phyloP scores from a whole-genome alignment of 1,284 basidiomycete species.

The Schizophyllum commune region DNA sequence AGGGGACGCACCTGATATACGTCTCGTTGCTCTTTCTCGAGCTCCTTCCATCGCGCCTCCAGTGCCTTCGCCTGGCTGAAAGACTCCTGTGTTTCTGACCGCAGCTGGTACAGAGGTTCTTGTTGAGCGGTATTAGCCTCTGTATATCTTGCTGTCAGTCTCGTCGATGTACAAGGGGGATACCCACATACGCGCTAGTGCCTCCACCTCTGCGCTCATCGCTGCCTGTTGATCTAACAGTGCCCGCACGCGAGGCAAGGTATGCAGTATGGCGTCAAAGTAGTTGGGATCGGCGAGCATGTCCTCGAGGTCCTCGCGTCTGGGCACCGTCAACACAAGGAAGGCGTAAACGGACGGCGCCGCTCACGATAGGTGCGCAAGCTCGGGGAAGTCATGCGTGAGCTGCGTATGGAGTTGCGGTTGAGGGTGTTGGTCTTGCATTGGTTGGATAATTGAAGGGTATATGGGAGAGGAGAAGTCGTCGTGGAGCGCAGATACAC shows the following conservation, averaged over 20 bases:
- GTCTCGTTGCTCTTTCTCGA: slow-evolving; percentile 81
- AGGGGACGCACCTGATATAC: slow-evolving; percentile 67
- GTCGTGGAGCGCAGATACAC: too few relatives aligned
- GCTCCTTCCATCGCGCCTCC: slow-evolving; percentile 74
- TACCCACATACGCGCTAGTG: slow-evolving; percentile 65
- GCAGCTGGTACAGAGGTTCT: slow-evolving; percentile 62
- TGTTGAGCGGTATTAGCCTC: slow-evolving; percentile 72
- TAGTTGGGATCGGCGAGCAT: slow-evolving; percentile 73
- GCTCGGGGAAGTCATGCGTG: slow-evolving; percentile 61
- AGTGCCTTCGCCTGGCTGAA: slow-evolving; percentile 79
- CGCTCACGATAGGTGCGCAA: slow-evolving; percentile 59
- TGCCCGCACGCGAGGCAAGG: slow-evolving; percentile 63
- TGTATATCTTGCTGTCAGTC: slow-evolving; percentile 21
- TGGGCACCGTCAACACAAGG: slow-evolving; percentile 21
- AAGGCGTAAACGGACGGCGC: slow-evolving; percentile 4
- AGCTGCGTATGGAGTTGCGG: slow-evolving; percentile 31
- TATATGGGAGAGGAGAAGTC: not conserved
- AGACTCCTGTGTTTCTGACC: slow-evolving; percentile 74
- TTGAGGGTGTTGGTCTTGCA: not conserved
- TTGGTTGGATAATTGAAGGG: too few relatives aligned
- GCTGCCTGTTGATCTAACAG: slow-evolving; percentile 71
- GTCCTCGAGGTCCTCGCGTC: slow-evolving; percentile 84
- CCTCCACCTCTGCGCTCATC: slow-evolving; percentile 75
- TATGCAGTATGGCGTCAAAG: slow-evolving; percentile 83
- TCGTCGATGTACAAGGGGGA: not conserved